phyloP scores from a whole-genome alignment of 2,329 filamentous ascomycete species.

The Aspergillus glaucus region DNA sequence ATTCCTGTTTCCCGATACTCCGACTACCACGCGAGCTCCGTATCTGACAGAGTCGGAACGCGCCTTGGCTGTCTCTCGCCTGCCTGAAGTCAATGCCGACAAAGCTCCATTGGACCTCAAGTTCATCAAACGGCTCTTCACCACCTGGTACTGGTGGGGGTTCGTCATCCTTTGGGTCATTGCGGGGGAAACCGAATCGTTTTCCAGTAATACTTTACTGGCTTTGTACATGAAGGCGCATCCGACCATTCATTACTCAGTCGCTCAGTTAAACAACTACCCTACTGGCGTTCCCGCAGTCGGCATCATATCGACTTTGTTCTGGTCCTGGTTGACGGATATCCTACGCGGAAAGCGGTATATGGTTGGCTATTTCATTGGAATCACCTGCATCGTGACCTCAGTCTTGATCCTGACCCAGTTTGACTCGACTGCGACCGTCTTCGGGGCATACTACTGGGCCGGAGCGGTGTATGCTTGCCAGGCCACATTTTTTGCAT shows the following conservation, averaged over 20 bases:
- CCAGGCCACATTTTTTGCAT: conserved; percentile 69
- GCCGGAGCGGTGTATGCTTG: conserved; percentile 65
- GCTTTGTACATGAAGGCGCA: conserved; percentile 47
- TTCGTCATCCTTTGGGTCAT: conserved; percentile 48
- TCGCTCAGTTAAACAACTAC: conserved; percentile 49
- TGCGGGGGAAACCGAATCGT: conserved; percentile 65
- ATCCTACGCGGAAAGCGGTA: conserved; percentile 53
- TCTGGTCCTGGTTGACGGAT: conserved; percentile 66
- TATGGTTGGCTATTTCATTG: conserved; percentile 62
- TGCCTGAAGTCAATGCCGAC: conserved; percentile 19
- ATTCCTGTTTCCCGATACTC: conserved; percentile 36
- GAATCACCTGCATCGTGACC: conserved; percentile 57
- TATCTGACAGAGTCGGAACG: conserved; percentile 28
- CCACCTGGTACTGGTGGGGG: conserved; percentile 32
- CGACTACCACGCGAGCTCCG: conserved; percentile 27
- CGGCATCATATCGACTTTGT: conserved; percentile 52
- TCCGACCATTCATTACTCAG: conserved; percentile 39
- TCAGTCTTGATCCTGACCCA: conserved; percentile 56
- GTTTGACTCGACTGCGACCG: conserved; percentile 46
- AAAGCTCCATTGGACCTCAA: conserved; percentile 14
- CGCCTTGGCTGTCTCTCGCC: conserved; percentile 24
- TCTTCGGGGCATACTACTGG: conserved; percentile 65
- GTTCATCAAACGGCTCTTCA: conserved; percentile 27
- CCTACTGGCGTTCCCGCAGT: conserved; percentile 49
- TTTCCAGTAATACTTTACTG: conserved; percentile 57